These are phyloP conservation scores for peach (Prunus persica) DNA, from an alignment of 306 rosid species.

Conservation along the genomic window Prunus_persica_NCBIv2 NC_034013.1:635501-636000, in stretches of 20 bases:
- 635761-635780: not conserved
- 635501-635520: not conserved
- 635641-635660: slow-evolving; percentile 92
- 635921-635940: not conserved
- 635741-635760: not conserved
- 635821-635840: slow-evolving; percentile 84
- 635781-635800: slow-evolving; percentile 35
- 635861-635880: slow-evolving; percentile 85
- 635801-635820: slow-evolving; percentile 52
- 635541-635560: not conserved
- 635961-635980: slow-evolving; percentile 60
- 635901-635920: not conserved
- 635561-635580: not conserved
- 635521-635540: not conserved
- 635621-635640: slow-evolving; percentile 96
- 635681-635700: slow-evolving; percentile 84
- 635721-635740: not conserved
- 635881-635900: slow-evolving; percentile 19
- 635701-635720: slow-evolving; percentile 48
- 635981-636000: slow-evolving; percentile 75
- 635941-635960: not conserved
- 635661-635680: slow-evolving; percentile 89
- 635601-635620: not conserved
- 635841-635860: slow-evolving; percentile 78
- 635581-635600: not conserved